Evolutionary conservation across 1,139 yeast species (phyloP).

Genomic region (Pichia kudriavzevii): DNA sequence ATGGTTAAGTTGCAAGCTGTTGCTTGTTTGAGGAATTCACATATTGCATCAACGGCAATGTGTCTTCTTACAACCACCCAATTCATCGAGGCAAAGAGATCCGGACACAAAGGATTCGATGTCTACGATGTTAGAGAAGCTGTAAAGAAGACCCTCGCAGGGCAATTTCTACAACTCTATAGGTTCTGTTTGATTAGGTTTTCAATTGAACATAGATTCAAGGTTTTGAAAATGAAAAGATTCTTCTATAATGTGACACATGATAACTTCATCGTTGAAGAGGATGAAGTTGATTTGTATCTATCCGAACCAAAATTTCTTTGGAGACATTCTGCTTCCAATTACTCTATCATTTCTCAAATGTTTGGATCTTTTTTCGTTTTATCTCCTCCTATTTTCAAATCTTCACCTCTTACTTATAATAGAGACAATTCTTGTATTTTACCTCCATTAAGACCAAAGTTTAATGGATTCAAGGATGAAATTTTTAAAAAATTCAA

Average conservation of each 20-base stretch:
- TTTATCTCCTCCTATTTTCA: too few species aligned
- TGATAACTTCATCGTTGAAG: neutral
- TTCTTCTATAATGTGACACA: slow-evolving; percentile 1
- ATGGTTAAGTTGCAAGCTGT: too few species aligned
- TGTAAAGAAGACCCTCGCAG: neutral
- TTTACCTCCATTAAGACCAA: too few species aligned
- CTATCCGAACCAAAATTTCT: slow-evolving; percentile 3
- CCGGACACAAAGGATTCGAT: neutral
- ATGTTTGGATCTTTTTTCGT: too few species aligned
- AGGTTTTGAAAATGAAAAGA: neutral
- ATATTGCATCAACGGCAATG: too few species aligned
- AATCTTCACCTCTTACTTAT: too few species aligned
- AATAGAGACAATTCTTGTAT: too few species aligned
- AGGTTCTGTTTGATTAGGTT: neutral
- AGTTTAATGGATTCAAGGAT: too few species aligned
- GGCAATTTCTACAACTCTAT: neutral
- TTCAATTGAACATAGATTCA: neutral
- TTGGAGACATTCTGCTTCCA: slow-evolving; percentile 4
- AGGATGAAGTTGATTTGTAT: slow-evolving; percentile 3
- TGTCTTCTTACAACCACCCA: neutral
- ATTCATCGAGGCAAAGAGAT: neutral
- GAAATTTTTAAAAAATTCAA: too few species aligned
- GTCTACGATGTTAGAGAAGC: neutral
- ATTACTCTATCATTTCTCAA: too few species aligned
- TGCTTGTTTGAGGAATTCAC: too few species aligned